Percentiles rank a stretch among this genome's conserved stretches.
Conservation (phyloP, 805 yeast species). For the Cyberlindnera americana region DNA sequence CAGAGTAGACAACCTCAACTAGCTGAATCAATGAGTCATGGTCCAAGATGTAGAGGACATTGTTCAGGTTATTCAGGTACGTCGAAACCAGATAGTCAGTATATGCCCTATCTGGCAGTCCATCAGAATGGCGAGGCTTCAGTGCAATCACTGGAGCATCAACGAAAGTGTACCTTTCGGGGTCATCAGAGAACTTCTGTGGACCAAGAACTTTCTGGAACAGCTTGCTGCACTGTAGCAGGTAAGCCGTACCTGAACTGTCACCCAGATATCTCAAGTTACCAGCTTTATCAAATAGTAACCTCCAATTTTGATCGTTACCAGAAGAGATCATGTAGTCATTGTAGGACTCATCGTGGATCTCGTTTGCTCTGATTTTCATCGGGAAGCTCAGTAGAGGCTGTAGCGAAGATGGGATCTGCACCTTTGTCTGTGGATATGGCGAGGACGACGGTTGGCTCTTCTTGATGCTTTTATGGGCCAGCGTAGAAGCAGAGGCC, state of each 20-base stretch:
- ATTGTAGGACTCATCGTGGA: slow-evolving; percentile 14
- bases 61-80: slow-evolving; percentile 38
- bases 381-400: slow-evolving; percentile 21
- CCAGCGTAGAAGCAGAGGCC: background rate
- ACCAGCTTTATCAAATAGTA: slow-evolving; percentile 32
- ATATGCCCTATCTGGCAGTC: slow-evolving; percentile 31
- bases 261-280: slow-evolving; percentile 39
- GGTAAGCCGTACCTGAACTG: slow-evolving; percentile 38
- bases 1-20: slow-evolving; percentile 31
- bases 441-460: slow-evolving; percentile 1
- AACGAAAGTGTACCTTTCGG: slow-evolving; percentile 33
- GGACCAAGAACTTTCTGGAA: slow-evolving; percentile 32
- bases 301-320: slow-evolving; percentile 24
- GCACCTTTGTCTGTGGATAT: slow-evolving; percentile 1
- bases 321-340: slow-evolving; percentile 14
- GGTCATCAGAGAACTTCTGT: slow-evolving; percentile 36
- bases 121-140: slow-evolving; percentile 20
- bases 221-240: slow-evolving; percentile 38
- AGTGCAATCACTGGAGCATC: slow-evolving; percentile 27
- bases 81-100: slow-evolving; percentile 31
- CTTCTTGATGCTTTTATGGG: background rate
- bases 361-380: slow-evolving; percentile 13
- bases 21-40: slow-evolving; percentile 30
- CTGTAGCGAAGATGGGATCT: slow-evolving; percentile 20
- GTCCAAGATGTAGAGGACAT: slow-evolving; percentile 37